Evolutionary conservation across 352 stramenopile genomes (phyloP), one percentile per base, ranked within the genome.

Genomic region (Phytophthora ramorum): DNA sequence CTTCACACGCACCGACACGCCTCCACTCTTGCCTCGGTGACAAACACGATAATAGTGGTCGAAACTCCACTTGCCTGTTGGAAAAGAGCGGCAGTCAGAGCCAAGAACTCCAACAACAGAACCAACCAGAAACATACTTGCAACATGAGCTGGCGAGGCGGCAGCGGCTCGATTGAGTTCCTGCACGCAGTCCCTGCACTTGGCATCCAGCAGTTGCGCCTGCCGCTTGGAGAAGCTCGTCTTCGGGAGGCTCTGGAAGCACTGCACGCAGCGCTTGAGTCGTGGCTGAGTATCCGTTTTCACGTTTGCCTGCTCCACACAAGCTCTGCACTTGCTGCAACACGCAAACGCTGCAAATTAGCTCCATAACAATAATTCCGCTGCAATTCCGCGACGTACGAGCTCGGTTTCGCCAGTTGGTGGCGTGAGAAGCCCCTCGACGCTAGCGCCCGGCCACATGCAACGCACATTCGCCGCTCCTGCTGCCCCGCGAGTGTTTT

Each of bases 181-280:
- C 5, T 72, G 37, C 3, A 93, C 77, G 32, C 85, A 93, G 5
- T 37, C 13, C 19, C 64, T 75, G 61, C 85, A 93, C 62, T 93
- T 93, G 71, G 81, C 71, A 28, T 91, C 79, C 37, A 85, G 46
- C 50, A 83, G 63, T 12, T 89, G 75, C 40, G 73, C 74, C 70
- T 93, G 85, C 8, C 85, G 83, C 71, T 93, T 93, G 55, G 85
- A 93, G 58, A 90, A 93, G 16, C 60, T 71, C 3, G 74, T 58
- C 49, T 85, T 86, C 0, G 76, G 54, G n/a, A 90, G 60, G 38
- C 82, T 80, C 49, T 86, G 79, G 63, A 92, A 93, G 75, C 85
- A 93, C 66, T 93, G 85, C 20, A 91, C 74, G 51, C 85, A 93
- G 17, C 77, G 75, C 56, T 92, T 92, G 20, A 85, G 61, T 12